A percentile compares a stretch with the other conserved stretches of the same genome.
phyloP scores from a whole-genome alignment of 179 eudicot species.

The Corrigiola litoralis region DNA sequence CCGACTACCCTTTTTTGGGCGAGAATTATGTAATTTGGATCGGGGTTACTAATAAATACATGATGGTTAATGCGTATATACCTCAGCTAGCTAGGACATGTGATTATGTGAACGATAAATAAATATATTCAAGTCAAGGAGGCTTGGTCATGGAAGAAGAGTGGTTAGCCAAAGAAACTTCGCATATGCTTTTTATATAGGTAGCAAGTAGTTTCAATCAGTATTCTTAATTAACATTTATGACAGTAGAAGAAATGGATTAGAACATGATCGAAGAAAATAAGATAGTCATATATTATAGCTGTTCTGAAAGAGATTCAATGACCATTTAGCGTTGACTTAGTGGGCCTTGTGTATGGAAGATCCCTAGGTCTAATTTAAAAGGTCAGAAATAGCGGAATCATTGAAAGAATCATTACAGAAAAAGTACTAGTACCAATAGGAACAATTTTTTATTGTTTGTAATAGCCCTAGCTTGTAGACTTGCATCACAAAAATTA shows the following conservation, averaged over 20 bases:
- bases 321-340: slow-evolving; percentile 27
- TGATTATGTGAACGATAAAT: background rate
- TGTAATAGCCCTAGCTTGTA: background rate
- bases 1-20: background rate
- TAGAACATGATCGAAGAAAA: slow-evolving; percentile 11
- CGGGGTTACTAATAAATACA: slow-evolving; percentile 16
- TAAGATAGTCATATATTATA: background rate
- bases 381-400: slow-evolving; percentile 4
- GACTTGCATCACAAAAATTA: background rate
- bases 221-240: slow-evolving; percentile 16
- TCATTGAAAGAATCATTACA: background rate
- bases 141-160: slow-evolving; percentile 26
- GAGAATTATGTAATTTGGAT: slow-evolving; percentile 10
- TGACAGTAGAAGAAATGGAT: slow-evolving; percentile 12
- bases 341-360: slow-evolving; percentile 18
- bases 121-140: slow-evolving; percentile 17
- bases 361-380: slow-evolving; percentile 11
- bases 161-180: slow-evolving; percentile 24
- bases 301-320: slow-evolving; percentile 18
- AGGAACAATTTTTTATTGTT: background rate
- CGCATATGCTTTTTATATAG: background rate
- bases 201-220: background rate
- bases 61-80: slow-evolving; percentile 9
- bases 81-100: slow-evolving; percentile 23
- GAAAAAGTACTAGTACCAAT: background rate